Conservation (phyloP, 1,284 basidiomycete species). For the Ustilago cynodontis region DNA sequence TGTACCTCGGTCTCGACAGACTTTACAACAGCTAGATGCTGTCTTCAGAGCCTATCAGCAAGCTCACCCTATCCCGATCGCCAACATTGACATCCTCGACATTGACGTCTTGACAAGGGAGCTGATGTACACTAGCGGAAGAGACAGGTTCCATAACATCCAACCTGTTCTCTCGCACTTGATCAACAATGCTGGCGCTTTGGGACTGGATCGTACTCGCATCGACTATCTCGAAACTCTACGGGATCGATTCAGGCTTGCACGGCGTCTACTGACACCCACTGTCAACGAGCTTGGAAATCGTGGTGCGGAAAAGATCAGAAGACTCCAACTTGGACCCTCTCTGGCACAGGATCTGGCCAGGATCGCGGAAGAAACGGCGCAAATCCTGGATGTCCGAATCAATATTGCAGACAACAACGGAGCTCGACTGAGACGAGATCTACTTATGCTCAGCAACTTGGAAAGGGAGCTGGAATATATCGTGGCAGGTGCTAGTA, state of each 20-base stretch:
- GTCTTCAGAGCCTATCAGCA: conserved; percentile 9
- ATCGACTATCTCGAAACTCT: conserved; percentile 12
- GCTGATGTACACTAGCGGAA: not conserved
- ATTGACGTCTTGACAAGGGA: not conserved
- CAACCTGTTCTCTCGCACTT: not conserved
- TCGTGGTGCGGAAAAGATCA: not conserved
- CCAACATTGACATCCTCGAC: not conserved
- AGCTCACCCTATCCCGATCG: conserved; percentile 11
- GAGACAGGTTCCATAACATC: conserved; percentile 16
- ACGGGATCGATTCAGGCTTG: not conserved
- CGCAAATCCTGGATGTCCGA: not conserved
- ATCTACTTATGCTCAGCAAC: not conserved
- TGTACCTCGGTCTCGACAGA: not conserved
- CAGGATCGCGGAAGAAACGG: not conserved
- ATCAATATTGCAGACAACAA: not conserved
- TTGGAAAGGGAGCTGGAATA: conserved; percentile 22
- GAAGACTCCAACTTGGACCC: no score
- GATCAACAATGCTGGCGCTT: not conserved
- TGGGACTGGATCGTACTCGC: conserved; percentile 10
- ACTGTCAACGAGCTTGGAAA: not conserved
- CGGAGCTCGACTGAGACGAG: not conserved
- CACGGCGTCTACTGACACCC: conserved; percentile 5
- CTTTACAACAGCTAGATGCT: not conserved
- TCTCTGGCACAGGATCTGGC: not conserved
- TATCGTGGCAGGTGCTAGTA: conserved; percentile 3